Conservation (phyloP, 306 rosid species). For the Echinosophora koreensis region DNA sequence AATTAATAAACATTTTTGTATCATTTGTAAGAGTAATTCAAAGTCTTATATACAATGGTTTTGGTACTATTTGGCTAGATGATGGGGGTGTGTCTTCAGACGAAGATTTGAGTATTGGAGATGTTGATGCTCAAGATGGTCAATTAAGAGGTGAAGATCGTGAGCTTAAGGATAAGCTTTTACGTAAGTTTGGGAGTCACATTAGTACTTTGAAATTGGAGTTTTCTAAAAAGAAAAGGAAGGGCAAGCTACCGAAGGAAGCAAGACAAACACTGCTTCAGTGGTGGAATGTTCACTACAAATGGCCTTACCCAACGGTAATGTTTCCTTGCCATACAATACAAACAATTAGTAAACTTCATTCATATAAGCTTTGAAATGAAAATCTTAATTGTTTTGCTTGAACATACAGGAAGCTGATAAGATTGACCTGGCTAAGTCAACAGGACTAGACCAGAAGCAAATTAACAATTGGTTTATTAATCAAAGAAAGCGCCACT, state of each 20-base stretch:
- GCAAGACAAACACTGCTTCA: constrained; percentile 84
- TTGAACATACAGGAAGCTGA: constrained; percentile 76
- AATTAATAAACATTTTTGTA: not conserved
- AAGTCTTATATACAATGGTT: not conserved
- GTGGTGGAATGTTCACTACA: constrained; percentile 92
- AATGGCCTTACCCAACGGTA: constrained; percentile 99
- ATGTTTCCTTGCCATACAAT: not conserved
- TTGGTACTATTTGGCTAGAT: constrained; percentile 51
- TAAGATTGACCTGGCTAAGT: constrained; percentile 77
- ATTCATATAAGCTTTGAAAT: not conserved
- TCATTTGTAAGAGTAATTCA: not conserved
- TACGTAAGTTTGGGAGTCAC: constrained; percentile 86
- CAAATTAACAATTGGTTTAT: constrained; percentile 99
- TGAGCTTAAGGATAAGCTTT: constrained; percentile 82
- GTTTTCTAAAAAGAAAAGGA: constrained; percentile 90
- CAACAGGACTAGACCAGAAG: constrained; percentile 91
- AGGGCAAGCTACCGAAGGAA: constrained; percentile 93
- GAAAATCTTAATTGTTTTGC: not conserved
- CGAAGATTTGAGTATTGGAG: constrained; percentile 78
- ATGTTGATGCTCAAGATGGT: constrained; percentile 68
- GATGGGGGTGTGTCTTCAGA: constrained; percentile 83
- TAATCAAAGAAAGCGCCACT: constrained; percentile 94
- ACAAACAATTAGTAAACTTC: not conserved
- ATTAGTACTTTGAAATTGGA: constrained; percentile 80
- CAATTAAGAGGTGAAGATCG: constrained; percentile 67